Evolutionary conservation across 441 rosid genomes (phyloP).

Genomic region (Pelargonium citronellum): DNA sequence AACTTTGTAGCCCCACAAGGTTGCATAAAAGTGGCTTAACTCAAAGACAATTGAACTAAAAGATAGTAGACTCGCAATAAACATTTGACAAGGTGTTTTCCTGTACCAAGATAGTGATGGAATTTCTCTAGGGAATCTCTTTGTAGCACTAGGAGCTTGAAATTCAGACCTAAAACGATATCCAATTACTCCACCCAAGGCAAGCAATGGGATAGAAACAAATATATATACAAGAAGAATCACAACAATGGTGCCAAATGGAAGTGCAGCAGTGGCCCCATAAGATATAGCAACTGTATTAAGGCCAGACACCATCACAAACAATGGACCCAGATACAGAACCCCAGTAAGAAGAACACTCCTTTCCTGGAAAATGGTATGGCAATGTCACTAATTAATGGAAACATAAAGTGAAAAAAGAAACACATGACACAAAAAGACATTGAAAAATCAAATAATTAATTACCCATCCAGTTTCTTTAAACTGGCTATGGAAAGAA

Average conservation of each 20-base stretch:
- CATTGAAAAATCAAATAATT: conserved; percentile 2
- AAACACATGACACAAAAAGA: conserved; percentile 8
- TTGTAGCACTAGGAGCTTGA: conserved; percentile 53
- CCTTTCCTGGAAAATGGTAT: conserved; percentile 41
- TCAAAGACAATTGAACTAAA: conserved; percentile 60
- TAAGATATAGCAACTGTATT: conserved; percentile 59
- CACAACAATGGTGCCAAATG: conserved; percentile 61
- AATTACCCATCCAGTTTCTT: conserved; percentile 64
- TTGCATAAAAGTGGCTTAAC: conserved; percentile 54
- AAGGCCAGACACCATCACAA: conserved; percentile 42
- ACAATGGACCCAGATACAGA: conserved; percentile 49
- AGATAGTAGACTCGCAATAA: conserved; percentile 63
- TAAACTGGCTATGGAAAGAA: conserved; percentile 56
- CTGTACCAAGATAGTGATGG: conserved; percentile 56
- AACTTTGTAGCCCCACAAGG: conserved; percentile 78
- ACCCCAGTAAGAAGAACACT: conserved; percentile 60
- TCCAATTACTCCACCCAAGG: conserved; percentile 66
- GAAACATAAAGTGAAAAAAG: background rate
- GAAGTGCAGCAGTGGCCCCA: conserved; percentile 73
- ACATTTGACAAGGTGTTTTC: conserved; percentile 55
- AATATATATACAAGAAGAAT: conserved; percentile 46
- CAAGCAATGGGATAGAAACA: conserved; percentile 53
- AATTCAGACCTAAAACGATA: conserved; percentile 49
- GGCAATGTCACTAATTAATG: conserved; percentile 11
- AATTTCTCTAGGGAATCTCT: conserved; percentile 56